Percentiles rank a stretch among this genome's conserved stretches.
Evolutionary conservation across 176 grass and related monocot species (phyloP).

Genomic region (Bolboschoenus planiculmis): DNA sequence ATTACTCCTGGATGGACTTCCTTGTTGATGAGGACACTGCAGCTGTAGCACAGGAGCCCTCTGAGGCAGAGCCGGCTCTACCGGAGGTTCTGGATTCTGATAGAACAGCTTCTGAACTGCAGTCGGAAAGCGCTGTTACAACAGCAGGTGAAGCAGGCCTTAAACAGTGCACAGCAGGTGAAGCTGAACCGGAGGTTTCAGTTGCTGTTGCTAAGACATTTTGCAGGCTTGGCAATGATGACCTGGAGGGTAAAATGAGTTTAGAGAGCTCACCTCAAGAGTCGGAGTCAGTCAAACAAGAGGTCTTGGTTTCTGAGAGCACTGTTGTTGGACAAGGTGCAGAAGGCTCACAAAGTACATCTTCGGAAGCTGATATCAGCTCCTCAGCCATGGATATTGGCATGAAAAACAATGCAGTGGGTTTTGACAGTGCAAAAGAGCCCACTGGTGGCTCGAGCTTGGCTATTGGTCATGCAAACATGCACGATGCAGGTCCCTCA

Average conservation of each 20-base stretch:
- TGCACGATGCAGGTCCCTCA: not conserved
- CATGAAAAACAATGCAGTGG: not conserved
- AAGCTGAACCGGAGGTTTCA: not conserved
- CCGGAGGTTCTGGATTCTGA: not conserved
- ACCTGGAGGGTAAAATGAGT: not conserved
- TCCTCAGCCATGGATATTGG: constrained; percentile 12
- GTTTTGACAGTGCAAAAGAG: not conserved
- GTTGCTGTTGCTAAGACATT: not conserved
- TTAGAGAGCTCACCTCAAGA: not conserved
- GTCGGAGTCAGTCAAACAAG: not conserved
- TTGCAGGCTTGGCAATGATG: not conserved
- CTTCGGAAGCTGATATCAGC: not conserved
- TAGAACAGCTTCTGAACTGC: not conserved
- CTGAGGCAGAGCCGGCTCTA: not conserved
- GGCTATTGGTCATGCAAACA: not conserved
- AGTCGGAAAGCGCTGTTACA: not conserved
- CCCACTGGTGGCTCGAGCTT: not conserved
- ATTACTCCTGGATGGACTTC: constrained; percentile 53
- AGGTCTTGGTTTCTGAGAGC: not conserved
- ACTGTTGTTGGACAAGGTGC: not conserved
- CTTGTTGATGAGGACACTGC: constrained; percentile 15
- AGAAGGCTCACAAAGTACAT: not conserved
- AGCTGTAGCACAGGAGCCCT: not conserved
- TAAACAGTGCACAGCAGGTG: not conserved
- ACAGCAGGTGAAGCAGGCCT: not conserved